These are phyloP conservation scores for Orobanche coerulescens DNA, from an alignment of 257 asterid genomes.

Conservation along the genomic window DNA sequence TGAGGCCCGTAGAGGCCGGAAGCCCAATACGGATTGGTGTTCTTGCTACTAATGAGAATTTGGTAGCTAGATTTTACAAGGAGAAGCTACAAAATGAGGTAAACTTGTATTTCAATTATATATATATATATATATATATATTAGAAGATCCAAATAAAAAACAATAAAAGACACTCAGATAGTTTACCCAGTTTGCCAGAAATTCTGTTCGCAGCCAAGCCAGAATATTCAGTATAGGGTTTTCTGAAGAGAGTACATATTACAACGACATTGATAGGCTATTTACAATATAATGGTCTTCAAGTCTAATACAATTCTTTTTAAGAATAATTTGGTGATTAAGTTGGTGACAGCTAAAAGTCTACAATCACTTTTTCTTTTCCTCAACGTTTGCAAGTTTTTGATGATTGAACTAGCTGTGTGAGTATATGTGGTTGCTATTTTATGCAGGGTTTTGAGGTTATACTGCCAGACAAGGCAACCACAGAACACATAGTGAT, in stretches of 20 bases:
- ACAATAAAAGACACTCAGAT: no score
- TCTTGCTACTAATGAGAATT: conserved; percentile 35
- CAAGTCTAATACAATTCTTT: no score
- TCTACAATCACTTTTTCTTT: no score
- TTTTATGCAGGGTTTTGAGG: conserved; percentile 65
- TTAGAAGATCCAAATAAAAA: no score
- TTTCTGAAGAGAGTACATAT: no score
- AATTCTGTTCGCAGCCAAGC: no score
- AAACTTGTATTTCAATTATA: background rate
- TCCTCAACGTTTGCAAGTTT: background rate
- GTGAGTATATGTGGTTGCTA: background rate
- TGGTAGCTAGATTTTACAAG: conserved; percentile 42
- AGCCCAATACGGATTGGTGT: conserved; percentile 55
- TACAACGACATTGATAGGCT: no score
- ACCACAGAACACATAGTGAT: conserved; percentile 51
- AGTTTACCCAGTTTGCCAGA: no score
- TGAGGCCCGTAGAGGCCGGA: conserved; percentile 70
- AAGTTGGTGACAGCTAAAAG: background rate
- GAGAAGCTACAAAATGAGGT: conserved; percentile 66
- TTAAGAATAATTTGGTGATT: no score
- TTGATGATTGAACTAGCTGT: background rate
- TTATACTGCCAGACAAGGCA: conserved; percentile 53
- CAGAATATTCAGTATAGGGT: no score
- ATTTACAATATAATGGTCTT: no score
- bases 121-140: no score